Percentiles rank a stretch among this genome's conserved stretches.
These are phyloP conservation scores for Tausonia pullulans DNA, from an alignment of 1,284 basidiomycete genomes.

Conservation along the genomic window DNA sequence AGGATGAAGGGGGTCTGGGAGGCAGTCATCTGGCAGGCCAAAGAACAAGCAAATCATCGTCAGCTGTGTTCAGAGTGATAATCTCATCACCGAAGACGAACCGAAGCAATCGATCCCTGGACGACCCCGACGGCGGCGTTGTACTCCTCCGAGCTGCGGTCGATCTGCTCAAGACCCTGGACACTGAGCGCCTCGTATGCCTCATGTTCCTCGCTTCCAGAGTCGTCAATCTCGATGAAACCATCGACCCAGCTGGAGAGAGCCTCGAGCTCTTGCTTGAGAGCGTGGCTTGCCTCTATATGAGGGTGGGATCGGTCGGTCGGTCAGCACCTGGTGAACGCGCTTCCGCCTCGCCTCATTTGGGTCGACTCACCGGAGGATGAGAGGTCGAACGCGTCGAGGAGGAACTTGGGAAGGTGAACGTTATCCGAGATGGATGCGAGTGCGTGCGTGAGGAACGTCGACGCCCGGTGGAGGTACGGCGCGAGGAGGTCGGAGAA, in stretches of 20 bases:
- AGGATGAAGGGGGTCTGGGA: constrained; percentile 12
- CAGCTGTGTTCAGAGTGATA: not conserved
- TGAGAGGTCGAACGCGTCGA: constrained; percentile 27
- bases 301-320: not conserved
- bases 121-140: constrained; percentile 4
- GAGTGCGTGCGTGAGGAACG: constrained; percentile 24
- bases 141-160: constrained; percentile 1
- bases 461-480: constrained; percentile 27
- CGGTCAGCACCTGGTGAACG: not conserved
- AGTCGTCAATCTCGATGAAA: not conserved
- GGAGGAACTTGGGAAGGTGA: constrained; percentile 27
- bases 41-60: not conserved
- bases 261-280: constrained; percentile 11
- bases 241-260: constrained; percentile 10
- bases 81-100: not conserved
- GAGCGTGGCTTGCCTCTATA: constrained; percentile 9
- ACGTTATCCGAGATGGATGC: constrained; percentile 23
- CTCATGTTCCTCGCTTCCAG: too few relatives aligned
- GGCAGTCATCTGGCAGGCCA: not conserved
- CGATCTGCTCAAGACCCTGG: not conserved
- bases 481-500: constrained; percentile 25
- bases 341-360: too few relatives aligned
- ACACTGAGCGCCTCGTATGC: constrained; percentile 9
- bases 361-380: constrained; percentile 2
- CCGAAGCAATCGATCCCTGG: constrained; percentile 8